Evolutionary conservation across 371 early-diverging fungal genomes (phyloP).

Genomic region (Mucor saturninus): DNA sequence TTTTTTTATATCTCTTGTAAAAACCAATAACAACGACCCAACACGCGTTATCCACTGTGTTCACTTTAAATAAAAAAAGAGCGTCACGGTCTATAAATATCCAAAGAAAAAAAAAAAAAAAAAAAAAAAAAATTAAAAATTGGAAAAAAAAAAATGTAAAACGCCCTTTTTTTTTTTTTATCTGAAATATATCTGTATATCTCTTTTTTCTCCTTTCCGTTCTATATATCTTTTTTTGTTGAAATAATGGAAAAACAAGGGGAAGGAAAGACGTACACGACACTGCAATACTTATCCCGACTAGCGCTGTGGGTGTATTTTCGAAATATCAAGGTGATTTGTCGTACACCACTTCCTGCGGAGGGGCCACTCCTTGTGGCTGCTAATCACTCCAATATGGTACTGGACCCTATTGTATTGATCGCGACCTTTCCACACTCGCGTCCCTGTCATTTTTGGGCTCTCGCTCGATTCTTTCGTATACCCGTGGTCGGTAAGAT

Average conservation of each 20-base stretch:
- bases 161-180: too few species aligned
- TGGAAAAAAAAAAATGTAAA: too few species aligned
- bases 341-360: constrained; percentile 37
- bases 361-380: constrained; percentile 50
- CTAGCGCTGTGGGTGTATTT: constrained; percentile 54
- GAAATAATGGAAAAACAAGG: constrained; percentile 32
- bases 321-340: constrained; percentile 51
- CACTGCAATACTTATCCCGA: constrained; percentile 45
- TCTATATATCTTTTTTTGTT: constrained; percentile 2
- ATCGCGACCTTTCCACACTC: constrained; percentile 58
- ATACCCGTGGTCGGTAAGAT: constrained; percentile 51
- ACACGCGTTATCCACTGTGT: too few species aligned
- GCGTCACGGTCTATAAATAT: too few species aligned
- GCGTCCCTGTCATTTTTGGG: constrained; percentile 65
- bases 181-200: background rate
- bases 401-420: constrained; percentile 59
- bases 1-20: too few species aligned
- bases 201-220: constrained; percentile 9
- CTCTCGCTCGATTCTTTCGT: constrained; percentile 55
- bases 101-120: too few species aligned
- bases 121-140: too few species aligned
- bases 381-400: constrained; percentile 65
- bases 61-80: too few species aligned
- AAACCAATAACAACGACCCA: too few species aligned
- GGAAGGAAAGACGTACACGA: constrained; percentile 45